A percentile compares a stretch with the other conserved stretches of the same genome.
phyloP scores from a whole-genome alignment of 371 early-diverging fungal species.

The Smittium culicis region DNA sequence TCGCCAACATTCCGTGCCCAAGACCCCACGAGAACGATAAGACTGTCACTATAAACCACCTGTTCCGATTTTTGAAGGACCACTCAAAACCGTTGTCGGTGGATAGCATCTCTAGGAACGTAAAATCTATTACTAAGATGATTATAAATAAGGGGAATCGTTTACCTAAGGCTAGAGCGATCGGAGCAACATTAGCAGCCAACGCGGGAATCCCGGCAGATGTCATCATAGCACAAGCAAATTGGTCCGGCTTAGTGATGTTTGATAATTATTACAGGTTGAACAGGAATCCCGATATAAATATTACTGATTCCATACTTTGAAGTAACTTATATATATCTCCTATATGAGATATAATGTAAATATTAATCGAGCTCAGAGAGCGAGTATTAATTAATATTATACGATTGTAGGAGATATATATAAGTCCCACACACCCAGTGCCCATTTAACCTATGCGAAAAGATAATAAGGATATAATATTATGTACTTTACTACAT shows the following conservation, averaged over 20 bases:
- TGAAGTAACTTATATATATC: background rate
- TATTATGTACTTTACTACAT: background rate
- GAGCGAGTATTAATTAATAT: background rate
- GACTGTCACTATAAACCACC: background rate
- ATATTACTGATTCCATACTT: background rate
- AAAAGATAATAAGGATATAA: background rate
- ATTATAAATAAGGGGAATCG: background rate
- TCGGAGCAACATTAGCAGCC: conserved; percentile 9
- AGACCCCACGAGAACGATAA: background rate
- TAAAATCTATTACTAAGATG: background rate
- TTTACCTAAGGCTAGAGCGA: conserved; percentile 4
- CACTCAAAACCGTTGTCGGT: background rate
- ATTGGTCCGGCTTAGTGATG: background rate
- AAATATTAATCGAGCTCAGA: background rate
- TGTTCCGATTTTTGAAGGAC: background rate
- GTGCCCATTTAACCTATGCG: background rate
- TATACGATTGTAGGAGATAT: background rate
- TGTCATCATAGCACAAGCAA: conserved; percentile 2
- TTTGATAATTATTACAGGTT: background rate
- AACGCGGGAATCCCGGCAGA: background rate
- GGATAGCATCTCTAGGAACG: background rate
- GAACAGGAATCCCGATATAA: background rate
- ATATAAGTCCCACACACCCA: background rate
- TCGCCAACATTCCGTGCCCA: too few relatives aligned
- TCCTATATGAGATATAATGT: background rate